Percentiles rank a stretch among this genome's conserved stretches.
Evolutionary conservation across 1,284 basidiomycete genomes (phyloP).

Genomic region (Agroathelia rolfsii): DNA sequence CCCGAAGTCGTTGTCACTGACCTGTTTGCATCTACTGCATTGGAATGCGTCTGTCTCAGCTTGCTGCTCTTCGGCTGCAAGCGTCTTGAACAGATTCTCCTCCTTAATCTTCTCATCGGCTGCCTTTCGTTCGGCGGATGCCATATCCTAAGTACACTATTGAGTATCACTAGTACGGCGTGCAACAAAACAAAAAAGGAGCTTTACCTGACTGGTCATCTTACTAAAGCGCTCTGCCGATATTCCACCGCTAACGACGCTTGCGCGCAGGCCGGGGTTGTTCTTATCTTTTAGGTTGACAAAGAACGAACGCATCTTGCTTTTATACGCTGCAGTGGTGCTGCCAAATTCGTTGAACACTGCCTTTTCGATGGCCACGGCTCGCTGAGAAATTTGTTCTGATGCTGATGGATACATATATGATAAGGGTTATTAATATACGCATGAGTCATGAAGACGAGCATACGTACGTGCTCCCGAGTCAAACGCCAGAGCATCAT

Average conservation of each 20-base stretch:
- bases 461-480: slow-evolving; percentile 71
- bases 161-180: slow-evolving; percentile 1
- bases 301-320: slow-evolving; percentile 84
- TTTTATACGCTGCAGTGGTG: slow-evolving; percentile 47
- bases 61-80: slow-evolving; percentile 81
- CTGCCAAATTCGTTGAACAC: slow-evolving; percentile 40
- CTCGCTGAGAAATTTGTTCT: slow-evolving; percentile 50
- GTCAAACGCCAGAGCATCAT: slow-evolving; percentile 82
- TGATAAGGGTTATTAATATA: slow-evolving; percentile 5
- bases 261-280: slow-evolving; percentile 81
- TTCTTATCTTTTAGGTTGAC: slow-evolving; percentile 90
- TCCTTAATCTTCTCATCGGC: slow-evolving; percentile 77
- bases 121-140: slow-evolving; percentile 83
- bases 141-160: slow-evolving; percentile 97
- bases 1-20: slow-evolving; percentile 22
- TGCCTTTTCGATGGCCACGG: slow-evolving; percentile 50
- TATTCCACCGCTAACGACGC: slow-evolving; percentile 77
- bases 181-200: slow-evolving; percentile 1
- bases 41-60: slow-evolving; percentile 99
- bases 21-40: slow-evolving; percentile 87
- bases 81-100: slow-evolving; percentile 86
- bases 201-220: slow-evolving; percentile 72
- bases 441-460: slow-evolving; percentile 3
- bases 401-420: slow-evolving; percentile 31
- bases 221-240: slow-evolving; percentile 59